Percentiles rank a stretch among this genome's conserved stretches.
These are phyloP conservation scores for Sclerotinia sclerotiorum DNA, from an alignment of 2,329 filamentous ascomycete genomes.

Conservation along the genomic window DNA sequence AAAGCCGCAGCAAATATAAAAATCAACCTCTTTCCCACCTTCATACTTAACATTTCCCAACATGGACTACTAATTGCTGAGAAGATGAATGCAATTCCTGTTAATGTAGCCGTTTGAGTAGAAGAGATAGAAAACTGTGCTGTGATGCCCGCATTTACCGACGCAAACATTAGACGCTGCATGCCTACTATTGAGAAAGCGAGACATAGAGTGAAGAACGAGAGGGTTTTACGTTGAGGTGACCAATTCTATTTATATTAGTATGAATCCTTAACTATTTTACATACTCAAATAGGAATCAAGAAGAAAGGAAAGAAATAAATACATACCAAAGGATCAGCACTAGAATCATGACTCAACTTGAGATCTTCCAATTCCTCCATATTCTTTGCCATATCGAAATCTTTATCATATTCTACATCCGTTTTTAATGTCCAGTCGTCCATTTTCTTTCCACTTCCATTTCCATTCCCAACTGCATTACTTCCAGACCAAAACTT, in stretches of 20 bases:
- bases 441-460: slow-evolving; percentile 5
- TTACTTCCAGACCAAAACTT: slow-evolving; percentile 11
- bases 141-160: slow-evolving; percentile 49
- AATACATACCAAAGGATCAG: slow-evolving; percentile 13
- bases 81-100: slow-evolving; percentile 53
- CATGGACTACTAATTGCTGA: slow-evolving; percentile 49
- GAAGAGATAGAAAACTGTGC: slow-evolving; percentile 48
- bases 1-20: slow-evolving; percentile 50
- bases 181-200: slow-evolving; percentile 49
- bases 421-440: not conserved
- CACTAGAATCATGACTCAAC: not conserved
- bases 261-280: too few relatives aligned
- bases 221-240: slow-evolving; percentile 53
- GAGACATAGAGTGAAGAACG: slow-evolving; percentile 49
- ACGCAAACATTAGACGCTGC: slow-evolving; percentile 56
- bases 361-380: not conserved
- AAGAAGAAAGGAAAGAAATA: not conserved
- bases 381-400: not conserved
- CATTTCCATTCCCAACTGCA: not conserved
- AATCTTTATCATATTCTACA: not conserved
- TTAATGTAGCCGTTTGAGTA: slow-evolving; percentile 50
- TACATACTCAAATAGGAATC: not conserved
- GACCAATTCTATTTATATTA: slow-evolving; percentile 52
- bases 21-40: slow-evolving; percentile 55
- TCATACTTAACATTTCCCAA: slow-evolving; percentile 46